Percentiles rank a stretch among this genome's conserved stretches.
These are phyloP conservation scores for Acmispon strigosus DNA, from an alignment of 306 rosid genomes.

Conservation along the genomic window DNA sequence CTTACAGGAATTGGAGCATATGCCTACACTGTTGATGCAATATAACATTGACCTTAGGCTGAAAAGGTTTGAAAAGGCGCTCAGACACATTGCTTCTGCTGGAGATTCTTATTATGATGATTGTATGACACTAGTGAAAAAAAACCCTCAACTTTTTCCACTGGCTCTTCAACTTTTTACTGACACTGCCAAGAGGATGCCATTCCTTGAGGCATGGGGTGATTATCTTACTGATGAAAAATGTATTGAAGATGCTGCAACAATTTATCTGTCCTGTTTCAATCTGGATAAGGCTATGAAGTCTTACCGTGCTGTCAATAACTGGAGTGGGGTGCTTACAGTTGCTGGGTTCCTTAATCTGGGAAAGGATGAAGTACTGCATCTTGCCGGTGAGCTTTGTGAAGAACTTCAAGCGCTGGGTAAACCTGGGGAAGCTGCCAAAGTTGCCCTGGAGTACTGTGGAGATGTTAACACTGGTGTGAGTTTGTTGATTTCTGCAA, in stretches of 20 bases:
- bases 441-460: conserved; percentile 81
- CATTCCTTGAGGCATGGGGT: conserved; percentile 94
- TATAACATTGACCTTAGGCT: conserved; percentile 87
- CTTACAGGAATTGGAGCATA: conserved; percentile 70
- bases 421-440: conserved; percentile 92
- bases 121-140: conserved; percentile 70
- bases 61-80: conserved; percentile 81
- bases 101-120: conserved; percentile 79
- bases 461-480: conserved; percentile 43
- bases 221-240: conserved; percentile 73
- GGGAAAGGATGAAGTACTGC: conserved; percentile 58
- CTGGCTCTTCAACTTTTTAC: conserved; percentile 78
- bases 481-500: conserved; percentile 25
- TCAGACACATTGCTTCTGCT: conserved; percentile 78
- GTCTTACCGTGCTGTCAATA: conserved; percentile 66
- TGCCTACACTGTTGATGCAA: conserved; percentile 70
- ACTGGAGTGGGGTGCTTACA: conserved; percentile 84
- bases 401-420: conserved; percentile 99
- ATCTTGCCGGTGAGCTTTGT: conserved; percentile 77
- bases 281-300: conserved; percentile 80
- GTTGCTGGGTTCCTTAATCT: conserved; percentile 76
- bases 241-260: conserved; percentile 77
- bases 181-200: conserved; percentile 56
- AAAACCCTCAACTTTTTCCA: conserved; percentile 76
- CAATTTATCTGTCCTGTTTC: conserved; percentile 72